Evolutionary conservation across 768 basidiomycete genomes (phyloP).

Genomic region (Pleurotus platypus): DNA sequence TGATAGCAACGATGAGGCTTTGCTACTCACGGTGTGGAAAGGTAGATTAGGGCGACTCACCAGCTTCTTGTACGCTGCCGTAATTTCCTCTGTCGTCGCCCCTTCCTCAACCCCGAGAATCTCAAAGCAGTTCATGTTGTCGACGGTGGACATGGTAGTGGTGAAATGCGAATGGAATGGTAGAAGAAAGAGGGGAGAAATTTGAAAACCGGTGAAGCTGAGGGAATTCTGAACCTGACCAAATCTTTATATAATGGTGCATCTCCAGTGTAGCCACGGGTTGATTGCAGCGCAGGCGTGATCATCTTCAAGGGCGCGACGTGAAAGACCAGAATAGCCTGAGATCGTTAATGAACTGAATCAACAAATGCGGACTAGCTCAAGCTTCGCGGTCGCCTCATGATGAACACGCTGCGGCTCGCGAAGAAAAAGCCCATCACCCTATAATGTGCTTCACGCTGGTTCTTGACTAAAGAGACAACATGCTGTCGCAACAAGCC

Average conservation of each 20-base stretch:
- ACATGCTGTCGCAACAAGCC: background rate
- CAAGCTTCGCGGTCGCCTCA: constrained; percentile 5
- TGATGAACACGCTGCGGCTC: constrained; percentile 6
- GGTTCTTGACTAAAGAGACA: constrained; percentile 3
- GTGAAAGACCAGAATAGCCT: constrained; percentile 6
- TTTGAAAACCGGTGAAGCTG: constrained; percentile 6
- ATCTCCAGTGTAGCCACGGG: background rate
- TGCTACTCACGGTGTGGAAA: too few relatives aligned
- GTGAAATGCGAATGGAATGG: background rate
- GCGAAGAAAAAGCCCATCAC: constrained; percentile 8
- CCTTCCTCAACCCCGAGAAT: constrained; percentile 42
- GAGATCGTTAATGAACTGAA: constrained; percentile 7
- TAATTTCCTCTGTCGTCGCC: constrained; percentile 47
- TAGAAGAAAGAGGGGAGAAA: background rate
- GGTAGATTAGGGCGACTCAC: constrained; percentile 26
- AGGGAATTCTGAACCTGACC: constrained; percentile 3
- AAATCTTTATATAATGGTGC: constrained; percentile 8
- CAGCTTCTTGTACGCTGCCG: constrained; percentile 50
- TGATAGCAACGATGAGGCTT: background rate
- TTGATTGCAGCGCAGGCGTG: constrained; percentile 6
- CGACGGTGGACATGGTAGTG: constrained; percentile 1
- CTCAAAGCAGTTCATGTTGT: constrained; percentile 23
- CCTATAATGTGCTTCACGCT: constrained; percentile 3
- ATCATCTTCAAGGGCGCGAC: constrained; percentile 6
- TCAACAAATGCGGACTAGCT: constrained; percentile 5